These are phyloP conservation scores for Canna indica DNA, from an alignment of 176 grass and related monocot genomes.

Conservation along the genomic window DNA sequence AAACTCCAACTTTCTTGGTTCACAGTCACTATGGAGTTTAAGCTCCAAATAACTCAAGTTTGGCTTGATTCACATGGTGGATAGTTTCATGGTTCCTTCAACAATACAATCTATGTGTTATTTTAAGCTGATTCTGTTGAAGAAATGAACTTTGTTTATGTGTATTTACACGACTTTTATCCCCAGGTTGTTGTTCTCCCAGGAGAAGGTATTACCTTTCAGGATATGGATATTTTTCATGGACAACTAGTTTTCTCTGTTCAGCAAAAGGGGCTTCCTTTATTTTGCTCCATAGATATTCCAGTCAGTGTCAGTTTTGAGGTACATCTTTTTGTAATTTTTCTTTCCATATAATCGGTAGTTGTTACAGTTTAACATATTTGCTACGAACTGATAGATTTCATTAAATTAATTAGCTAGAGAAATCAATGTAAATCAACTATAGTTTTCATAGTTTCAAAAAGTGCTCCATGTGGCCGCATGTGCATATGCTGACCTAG, in stretches of 20 bases:
- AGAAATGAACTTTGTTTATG: neutral
- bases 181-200: slow-evolving; percentile 58
- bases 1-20: neutral
- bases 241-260: slow-evolving; percentile 73
- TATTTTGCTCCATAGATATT: slow-evolving; percentile 79
- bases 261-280: slow-evolving; percentile 42
- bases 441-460: neutral
- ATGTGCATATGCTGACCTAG: too few relatives aligned
- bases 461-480: too few relatives aligned
- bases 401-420: neutral
- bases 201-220: slow-evolving; percentile 40
- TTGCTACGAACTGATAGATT: neutral
- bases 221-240: slow-evolving; percentile 94
- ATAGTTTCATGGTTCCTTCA: neutral
- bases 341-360: neutral
- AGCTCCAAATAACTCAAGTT: neutral
- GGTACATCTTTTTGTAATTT: slow-evolving; percentile 36
- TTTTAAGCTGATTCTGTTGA: neutral
- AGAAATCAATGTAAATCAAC: neutral
- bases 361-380: neutral
- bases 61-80: neutral
- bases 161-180: slow-evolving; percentile 11
- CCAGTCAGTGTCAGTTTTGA: slow-evolving; percentile 45
- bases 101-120: neutral
- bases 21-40: neutral